Percentiles rank a stretch among this genome's conserved stretches.
Conservation (phyloP, 1,139 yeast genomes). For the Yamadazyma atmosphaerica region DNA sequence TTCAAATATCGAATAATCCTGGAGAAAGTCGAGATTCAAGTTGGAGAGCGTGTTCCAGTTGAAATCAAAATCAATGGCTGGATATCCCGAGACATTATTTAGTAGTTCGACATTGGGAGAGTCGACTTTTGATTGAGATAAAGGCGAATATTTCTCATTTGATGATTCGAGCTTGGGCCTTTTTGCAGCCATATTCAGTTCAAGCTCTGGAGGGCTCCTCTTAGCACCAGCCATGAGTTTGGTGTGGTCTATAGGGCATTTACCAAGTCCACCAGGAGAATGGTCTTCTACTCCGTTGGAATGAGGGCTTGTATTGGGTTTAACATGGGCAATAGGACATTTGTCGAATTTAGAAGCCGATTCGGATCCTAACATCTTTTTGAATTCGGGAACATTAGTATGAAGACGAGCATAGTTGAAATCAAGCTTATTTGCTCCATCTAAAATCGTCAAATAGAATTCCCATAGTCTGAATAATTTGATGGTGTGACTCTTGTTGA, state of each 20-base stretch:
- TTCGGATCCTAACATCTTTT: slow-evolving; percentile 10
- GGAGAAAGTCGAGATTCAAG: slow-evolving; percentile 36
- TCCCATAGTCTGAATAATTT: slow-evolving; percentile 42
- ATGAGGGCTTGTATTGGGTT: not conserved
- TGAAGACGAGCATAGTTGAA: slow-evolving; percentile 38
- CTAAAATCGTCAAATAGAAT: slow-evolving; percentile 39
- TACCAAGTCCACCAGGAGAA: slow-evolving; percentile 6
- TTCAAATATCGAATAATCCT: slow-evolving; percentile 22
- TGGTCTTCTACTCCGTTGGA: not conserved
- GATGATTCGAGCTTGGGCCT: slow-evolving; percentile 1
- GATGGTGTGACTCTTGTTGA: slow-evolving; percentile 22
- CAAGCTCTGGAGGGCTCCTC: not conserved
- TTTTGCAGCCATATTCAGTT: slow-evolving; percentile 4
- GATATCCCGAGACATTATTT: not conserved
- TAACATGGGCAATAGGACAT: slow-evolving; percentile 33
- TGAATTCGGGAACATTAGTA: slow-evolving; percentile 33
- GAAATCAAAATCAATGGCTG: slow-evolving; percentile 9
- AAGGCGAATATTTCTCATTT: no score
- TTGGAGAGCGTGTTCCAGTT: slow-evolving; percentile 14
- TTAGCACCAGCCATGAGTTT: slow-evolving; percentile 10
- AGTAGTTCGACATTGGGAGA: not conserved
- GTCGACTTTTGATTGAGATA: not conserved
- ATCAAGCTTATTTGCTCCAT: slow-evolving; percentile 29
- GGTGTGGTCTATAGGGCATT: slow-evolving; percentile 37
- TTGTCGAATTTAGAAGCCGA: slow-evolving; percentile 12